These are phyloP conservation scores for Coix lacrymajobi DNA, from an alignment of 176 grass and related monocot genomes.

Conservation along the genomic window DNA sequence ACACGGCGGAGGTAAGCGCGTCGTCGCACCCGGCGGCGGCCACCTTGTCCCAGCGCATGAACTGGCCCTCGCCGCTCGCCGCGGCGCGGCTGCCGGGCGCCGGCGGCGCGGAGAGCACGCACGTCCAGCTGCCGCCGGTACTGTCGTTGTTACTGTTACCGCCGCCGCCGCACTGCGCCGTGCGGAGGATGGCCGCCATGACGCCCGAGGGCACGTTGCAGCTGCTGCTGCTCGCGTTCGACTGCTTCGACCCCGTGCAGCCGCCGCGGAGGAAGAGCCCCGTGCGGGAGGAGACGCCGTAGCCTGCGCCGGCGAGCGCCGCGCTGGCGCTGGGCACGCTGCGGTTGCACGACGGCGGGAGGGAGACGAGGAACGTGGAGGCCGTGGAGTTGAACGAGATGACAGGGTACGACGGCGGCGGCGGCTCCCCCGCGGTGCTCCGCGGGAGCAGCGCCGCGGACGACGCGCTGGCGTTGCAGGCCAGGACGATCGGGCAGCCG, in stretches of 20 bases:
- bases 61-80: accelerated
- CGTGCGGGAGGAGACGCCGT: constrained; percentile 33
- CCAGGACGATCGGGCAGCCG: constrained; percentile 31
- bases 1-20: constrained; percentile 32
- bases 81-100: accelerated
- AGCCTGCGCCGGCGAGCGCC: constrained; percentile 27
- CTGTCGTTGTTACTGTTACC: neutral
- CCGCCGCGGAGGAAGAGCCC: constrained; percentile 36
- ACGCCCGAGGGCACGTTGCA: neutral
- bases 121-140: neutral
- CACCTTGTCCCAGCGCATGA: neutral
- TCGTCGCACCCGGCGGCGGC: neutral
- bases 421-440: too few relatives aligned
- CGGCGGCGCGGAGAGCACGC: neutral
- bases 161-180: neutral
- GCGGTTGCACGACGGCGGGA: constrained; percentile 39
- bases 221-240: neutral
- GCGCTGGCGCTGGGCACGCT: neutral
- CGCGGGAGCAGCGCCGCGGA: neutral
- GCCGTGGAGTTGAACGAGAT: neutral
- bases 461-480: neutral
- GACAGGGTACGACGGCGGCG: constrained; percentile 33
- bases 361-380: constrained; percentile 7
- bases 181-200: neutral
- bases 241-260: accelerated